Base-by-base conservation (phyloP, 139 green algal genomes). In the Diplosphaera chodatii region DNA sequence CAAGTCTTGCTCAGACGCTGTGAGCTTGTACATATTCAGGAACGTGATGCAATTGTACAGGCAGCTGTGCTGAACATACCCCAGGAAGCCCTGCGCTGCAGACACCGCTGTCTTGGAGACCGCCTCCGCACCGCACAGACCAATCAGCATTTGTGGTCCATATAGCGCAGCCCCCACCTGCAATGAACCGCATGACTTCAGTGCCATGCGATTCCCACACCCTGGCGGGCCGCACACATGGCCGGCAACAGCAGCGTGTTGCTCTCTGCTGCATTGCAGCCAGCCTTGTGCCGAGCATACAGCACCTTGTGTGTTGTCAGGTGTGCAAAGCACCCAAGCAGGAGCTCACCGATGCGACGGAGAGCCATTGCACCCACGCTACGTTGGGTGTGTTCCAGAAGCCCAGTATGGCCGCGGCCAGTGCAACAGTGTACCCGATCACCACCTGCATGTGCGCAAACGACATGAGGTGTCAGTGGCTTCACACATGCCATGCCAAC, bases 81-180 rank as follows among this genome's bases (percentile, higher is more conserved):
- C 94, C 64, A 98, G 85, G 87, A 98, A 97, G 70, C 94, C 94
- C 78, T 98, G 88, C 56, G 79, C 91, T 37, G 94, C 92, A 25
- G 91, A 91, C 56, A 98, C 94, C 31, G 80, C 88, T 30, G 91
- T 80, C 21, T 86, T 88, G 29, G 88, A 86, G 40, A 98, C 94
- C 62, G 96, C 82, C 86, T 98, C 94, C 28, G 94, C 93, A 31
- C 94, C 94, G 77, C 92, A 98, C 66, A 98, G 86, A 1, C 94
- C 94, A 68, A 98, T 97, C 63, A 98, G 86, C 79, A 88, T 85
- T 79, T 91, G 86, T 1, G 91, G 91, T 0, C 92, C 92, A 73
- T 93, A 92, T 18, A 98, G 88, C 84, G 96, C 95, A 83, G 97
- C 97, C 66, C 94, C 94, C 37, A 48, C 37, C 37, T 48, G 10